Conservation (phyloP, 306 rosid species). For the Biancaea sappan region DNA sequence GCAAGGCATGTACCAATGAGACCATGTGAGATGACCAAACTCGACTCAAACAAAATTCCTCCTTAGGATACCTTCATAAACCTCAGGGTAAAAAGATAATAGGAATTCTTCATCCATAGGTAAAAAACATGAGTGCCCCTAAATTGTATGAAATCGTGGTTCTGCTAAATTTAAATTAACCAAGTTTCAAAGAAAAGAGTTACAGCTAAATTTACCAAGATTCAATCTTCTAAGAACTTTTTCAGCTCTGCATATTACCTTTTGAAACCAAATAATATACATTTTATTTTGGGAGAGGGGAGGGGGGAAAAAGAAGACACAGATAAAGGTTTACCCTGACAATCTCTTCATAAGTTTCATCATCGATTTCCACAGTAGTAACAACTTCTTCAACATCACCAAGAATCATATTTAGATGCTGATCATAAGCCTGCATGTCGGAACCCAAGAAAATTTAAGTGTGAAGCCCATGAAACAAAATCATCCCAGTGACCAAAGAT, state of each 20-base stretch:
- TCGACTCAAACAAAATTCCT: conserved; percentile 23
- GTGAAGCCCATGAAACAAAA: background rate
- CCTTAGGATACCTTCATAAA: background rate
- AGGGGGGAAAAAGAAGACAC: too few relatives aligned
- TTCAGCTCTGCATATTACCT: background rate
- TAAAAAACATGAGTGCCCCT: background rate
- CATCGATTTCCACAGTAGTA: conserved; percentile 94
- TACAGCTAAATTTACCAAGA: background rate
- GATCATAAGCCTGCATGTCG: conserved; percentile 95
- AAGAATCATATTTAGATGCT: conserved; percentile 99
- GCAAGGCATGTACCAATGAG: background rate
- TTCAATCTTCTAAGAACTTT: background rate
- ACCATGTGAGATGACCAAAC: background rate
- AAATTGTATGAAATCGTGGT: background rate
- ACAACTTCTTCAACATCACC: conserved; percentile 98
- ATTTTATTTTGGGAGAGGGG: background rate
- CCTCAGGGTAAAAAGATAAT: background rate
- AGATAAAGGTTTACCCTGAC: conserved; percentile 75
- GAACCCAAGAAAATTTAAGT: background rate
- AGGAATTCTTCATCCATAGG: background rate
- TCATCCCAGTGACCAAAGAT: background rate
- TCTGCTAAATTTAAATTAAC: background rate
- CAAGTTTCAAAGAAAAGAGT: conserved; percentile 14
- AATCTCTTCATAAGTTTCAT: conserved; percentile 98
- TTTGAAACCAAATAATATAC: background rate